These are phyloP conservation scores for Gastroboletus turbinatus DNA, from an alignment of 1,284 basidiomycete genomes.

Conservation along the genomic window DNA sequence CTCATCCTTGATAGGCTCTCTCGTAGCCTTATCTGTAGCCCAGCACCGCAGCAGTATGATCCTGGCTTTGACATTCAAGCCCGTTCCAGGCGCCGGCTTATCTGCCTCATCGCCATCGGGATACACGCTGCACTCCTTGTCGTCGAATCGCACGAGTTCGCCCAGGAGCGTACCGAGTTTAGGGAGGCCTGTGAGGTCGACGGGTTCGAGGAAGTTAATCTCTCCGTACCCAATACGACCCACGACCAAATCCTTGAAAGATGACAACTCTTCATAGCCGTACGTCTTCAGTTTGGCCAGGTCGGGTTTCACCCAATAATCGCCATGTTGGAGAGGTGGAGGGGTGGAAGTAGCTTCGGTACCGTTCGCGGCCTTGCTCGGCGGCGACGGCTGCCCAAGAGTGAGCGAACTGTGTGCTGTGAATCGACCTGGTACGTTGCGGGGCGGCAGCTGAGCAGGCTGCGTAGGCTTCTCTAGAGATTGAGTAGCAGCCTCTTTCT, in stretches of 20 bases:
- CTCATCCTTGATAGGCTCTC: conserved; percentile 87
- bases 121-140: conserved; percentile 92
- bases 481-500: conserved; percentile 50
- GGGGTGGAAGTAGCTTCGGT: conserved; percentile 37
- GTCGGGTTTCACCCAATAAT: conserved; percentile 87
- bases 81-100: conserved; percentile 80
- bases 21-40: conserved; percentile 88
- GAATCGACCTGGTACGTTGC: conserved; percentile 48
- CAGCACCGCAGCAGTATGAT: conserved; percentile 85
- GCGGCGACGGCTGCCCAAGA: conserved; percentile 24
- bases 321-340: conserved; percentile 65
- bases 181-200: conserved; percentile 86
- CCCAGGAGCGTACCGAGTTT: conserved; percentile 84
- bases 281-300: conserved; percentile 68
- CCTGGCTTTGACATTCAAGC: conserved; percentile 86
- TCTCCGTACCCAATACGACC: conserved; percentile 91
- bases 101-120: conserved; percentile 81
- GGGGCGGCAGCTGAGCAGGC: conserved; percentile 42
- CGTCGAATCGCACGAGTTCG: conserved; percentile 86
- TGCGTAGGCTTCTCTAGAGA: conserved; percentile 34
- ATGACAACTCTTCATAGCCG: conserved; percentile 70
- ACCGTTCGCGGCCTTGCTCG: conserved; percentile 26
- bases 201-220: conserved; percentile 87
- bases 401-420: conserved; percentile 43
- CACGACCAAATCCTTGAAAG: conserved; percentile 77